phyloP scores from a whole-genome alignment of 352 stramenopile species.

The Globisporangium apiculatum region DNA sequence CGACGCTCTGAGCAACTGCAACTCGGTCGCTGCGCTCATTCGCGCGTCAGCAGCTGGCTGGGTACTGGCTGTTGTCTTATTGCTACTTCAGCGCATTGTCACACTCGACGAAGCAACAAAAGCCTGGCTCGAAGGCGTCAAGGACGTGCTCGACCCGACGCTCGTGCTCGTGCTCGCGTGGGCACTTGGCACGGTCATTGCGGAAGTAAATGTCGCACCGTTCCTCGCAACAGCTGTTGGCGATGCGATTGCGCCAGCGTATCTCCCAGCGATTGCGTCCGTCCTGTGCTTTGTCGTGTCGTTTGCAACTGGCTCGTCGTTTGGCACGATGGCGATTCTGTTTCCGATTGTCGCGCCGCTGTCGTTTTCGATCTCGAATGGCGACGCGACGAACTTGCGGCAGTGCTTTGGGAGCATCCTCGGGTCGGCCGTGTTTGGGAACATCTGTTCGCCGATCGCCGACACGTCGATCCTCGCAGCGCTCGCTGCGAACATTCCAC shows the following conservation, averaged over 20 bases:
- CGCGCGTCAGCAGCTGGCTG: constrained; percentile 69
- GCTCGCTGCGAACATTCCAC: constrained; percentile 62
- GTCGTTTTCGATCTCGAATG: constrained; percentile 73
- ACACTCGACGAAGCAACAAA: constrained; percentile 84
- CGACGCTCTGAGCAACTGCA: constrained; percentile 69
- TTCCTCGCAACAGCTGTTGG: constrained; percentile 77
- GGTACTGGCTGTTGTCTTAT: constrained; percentile 59
- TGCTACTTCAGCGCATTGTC: constrained; percentile 81
- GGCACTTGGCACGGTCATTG: constrained; percentile 83
- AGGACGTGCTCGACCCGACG: constrained; percentile 88
- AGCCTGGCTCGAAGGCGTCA: constrained; percentile 87
- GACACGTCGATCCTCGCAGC: constrained; percentile 90
- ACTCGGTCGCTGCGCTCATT: constrained; percentile 75
- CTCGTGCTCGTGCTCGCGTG: constrained; percentile 87
- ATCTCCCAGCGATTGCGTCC: constrained; percentile 71
- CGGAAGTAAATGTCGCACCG: constrained; percentile 76
- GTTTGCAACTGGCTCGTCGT: constrained; percentile 85
- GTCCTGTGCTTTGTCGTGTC: constrained; percentile 87
- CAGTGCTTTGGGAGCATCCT: constrained; percentile 87
- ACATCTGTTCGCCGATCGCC: constrained; percentile 89
- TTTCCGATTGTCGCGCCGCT: constrained; percentile 88
- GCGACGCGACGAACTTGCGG: constrained; percentile 75
- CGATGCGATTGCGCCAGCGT: constrained; percentile 69
- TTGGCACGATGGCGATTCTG: constrained; percentile 91
- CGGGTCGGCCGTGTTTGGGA: constrained; percentile 81